Conservation (phyloP, 176 grass and related monocot species). For the Aegilops umbellulata region DNA sequence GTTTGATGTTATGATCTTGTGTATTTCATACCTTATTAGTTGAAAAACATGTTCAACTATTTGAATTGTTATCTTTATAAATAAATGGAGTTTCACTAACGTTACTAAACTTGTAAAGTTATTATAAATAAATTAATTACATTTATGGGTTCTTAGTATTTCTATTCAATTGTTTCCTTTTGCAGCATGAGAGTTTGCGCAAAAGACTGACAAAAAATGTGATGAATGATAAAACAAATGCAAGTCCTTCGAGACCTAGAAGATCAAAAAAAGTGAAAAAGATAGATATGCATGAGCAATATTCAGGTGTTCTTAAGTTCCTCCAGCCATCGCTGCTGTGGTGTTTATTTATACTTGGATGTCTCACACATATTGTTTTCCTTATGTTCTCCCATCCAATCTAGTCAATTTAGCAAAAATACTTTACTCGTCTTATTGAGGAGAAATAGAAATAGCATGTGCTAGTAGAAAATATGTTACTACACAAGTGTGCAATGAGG, state of each 20-base stretch:
- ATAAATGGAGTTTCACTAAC: background rate
- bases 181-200: constrained; percentile 3
- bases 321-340: background rate
- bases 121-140: background rate
- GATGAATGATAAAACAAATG: background rate
- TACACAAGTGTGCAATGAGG: background rate
- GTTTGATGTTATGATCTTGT: background rate
- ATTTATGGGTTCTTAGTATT: background rate
- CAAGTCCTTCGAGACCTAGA: background rate
- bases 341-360: background rate
- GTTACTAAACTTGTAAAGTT: background rate
- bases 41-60: background rate
- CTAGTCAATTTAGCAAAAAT: background rate
- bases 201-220: background rate
- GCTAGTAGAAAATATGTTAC: background rate
- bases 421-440: background rate
- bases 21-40: background rate
- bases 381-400: background rate
- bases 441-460: background rate
- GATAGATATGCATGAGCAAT: too few species aligned
- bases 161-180: background rate
- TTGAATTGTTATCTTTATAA: background rate
- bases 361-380: background rate
- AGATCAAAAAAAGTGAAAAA: too few species aligned
- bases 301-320: background rate